Base-by-base conservation (phyloP, 2,329 filamentous ascomycete species). In the Pestalotiopsis fici region DNA sequence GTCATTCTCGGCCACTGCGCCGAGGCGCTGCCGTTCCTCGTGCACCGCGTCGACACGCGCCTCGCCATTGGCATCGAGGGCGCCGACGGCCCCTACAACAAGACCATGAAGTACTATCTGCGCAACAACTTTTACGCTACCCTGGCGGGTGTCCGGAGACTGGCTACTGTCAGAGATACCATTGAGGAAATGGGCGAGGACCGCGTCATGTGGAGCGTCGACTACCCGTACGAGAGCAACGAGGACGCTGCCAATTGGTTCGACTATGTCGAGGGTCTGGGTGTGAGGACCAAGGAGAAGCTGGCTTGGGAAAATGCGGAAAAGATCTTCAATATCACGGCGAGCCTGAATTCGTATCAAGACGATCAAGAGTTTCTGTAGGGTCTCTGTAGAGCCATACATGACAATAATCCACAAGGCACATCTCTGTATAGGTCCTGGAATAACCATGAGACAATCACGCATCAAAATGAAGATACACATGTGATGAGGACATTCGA, bases 111-210 rank as follows among this genome's bases (percentile, higher is more conserved):
- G 21, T 81, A 88, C 25, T 88, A 88, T 75, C 88, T 88, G 75
- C 79, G 78, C 25, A 71, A 82, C 54, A 88, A 88, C 73, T 78
- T 88, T 66, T 88, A 83, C 83, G 83, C 88, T 69, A 88, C 87
- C 35, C 23, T 62, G 37, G 59, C 59, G 11, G 59, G 59, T 5
- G 37, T 62, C 12, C 31, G 59, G 18, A 43, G 59, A 13, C 37
- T 85, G 0, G 75, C 82, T 0, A 85, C 85, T 1, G 74, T 88
- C 59, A 78, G 86, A 68, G 87, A 81, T 62, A 83, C 82, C 57
- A 78, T 85, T 23, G 77, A 79, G 21, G 81, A 86, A 69, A 77
- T 88, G 28, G 82, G 85, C 7, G 76, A 83, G 4, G 83, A 86
- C 64, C 75, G 85, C 0, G 83, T 87, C 50, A 69, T 87, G 57